Conservation (phyloP, 176 grass and related monocot species). For the Neostapfia colusana region DNA sequence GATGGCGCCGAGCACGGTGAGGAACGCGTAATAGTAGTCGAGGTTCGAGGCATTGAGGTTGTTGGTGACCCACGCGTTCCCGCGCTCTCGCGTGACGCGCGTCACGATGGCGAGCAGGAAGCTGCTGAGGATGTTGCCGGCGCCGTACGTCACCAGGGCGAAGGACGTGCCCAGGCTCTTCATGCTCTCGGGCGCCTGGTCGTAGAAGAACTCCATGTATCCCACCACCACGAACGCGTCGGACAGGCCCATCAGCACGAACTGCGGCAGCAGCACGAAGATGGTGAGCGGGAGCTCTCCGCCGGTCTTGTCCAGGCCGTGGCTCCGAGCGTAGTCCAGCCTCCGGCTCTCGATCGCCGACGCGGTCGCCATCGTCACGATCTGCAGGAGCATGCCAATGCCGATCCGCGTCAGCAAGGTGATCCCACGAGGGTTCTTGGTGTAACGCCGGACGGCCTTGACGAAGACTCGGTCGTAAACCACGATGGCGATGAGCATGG, state of each 20-base stretch:
- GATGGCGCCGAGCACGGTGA: conserved; percentile 40
- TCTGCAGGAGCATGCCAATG: conserved; percentile 57
- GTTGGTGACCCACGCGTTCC: conserved; percentile 56
- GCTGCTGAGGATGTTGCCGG: conserved; percentile 75
- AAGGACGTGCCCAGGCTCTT: conserved; percentile 79
- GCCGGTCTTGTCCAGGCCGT: conserved; percentile 1
- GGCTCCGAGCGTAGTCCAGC: conserved; percentile 46
- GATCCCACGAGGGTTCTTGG: conserved; percentile 80
- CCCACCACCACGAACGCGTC: conserved; percentile 66
- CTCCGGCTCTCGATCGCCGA: conserved; percentile 46
- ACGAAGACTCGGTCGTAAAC: conserved; percentile 70
- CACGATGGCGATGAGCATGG: conserved; percentile 61
- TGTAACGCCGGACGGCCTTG: conserved; percentile 36
- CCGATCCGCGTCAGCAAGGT: conserved; percentile 68
- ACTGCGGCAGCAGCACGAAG: conserved; percentile 79
- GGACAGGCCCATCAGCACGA: conserved; percentile 69
- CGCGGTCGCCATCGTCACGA: conserved; percentile 51
- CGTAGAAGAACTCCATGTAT: conserved; percentile 78
- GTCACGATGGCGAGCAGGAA: conserved; percentile 50
- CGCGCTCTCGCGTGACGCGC: conserved; percentile 29
- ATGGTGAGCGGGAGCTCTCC: conserved; percentile 47
- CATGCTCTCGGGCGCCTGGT: conserved; percentile 89
- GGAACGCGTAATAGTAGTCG: conserved; percentile 73
- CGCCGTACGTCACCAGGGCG: conserved; percentile 57
- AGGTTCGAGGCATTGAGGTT: conserved; percentile 71